Percentiles rank a stretch among this genome's conserved stretches.
Evolutionary conservation across 106 monocot species (phyloP).

Genomic region (Allium fistulosum): DNA sequence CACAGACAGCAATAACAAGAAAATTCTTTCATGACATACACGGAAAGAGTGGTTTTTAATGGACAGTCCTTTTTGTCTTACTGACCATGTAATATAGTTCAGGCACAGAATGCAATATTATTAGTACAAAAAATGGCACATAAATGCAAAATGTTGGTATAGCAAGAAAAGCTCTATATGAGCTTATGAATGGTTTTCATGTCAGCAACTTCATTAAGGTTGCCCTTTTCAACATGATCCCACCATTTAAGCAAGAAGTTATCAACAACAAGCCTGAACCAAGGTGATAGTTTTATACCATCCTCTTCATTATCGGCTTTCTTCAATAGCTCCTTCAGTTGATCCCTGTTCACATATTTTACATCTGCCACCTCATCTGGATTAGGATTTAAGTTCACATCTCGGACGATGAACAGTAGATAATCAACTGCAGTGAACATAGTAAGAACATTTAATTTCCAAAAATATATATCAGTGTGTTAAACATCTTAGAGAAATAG

Average conservation of each 20-base stretch:
- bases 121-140: background rate
- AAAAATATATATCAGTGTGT: no score
- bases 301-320: constrained; percentile 58
- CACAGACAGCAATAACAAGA: background rate
- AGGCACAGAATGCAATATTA: background rate
- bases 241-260: constrained; percentile 74
- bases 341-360: constrained; percentile 64
- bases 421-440: constrained; percentile 65
- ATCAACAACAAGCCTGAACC: constrained; percentile 71
- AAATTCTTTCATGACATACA: background rate
- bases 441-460: background rate
- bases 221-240: constrained; percentile 61
- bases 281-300: constrained; percentile 58
- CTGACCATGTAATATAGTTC: background rate
- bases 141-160: background rate
- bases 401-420: constrained; percentile 73
- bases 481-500: no score
- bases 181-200: constrained; percentile 69
- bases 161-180: background rate
- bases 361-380: constrained; percentile 84
- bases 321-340: constrained; percentile 64
- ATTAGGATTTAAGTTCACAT: constrained; percentile 68
- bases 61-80: background rate
- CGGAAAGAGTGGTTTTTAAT: background rate
- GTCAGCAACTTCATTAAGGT: constrained; percentile 46